Conservation (phyloP, 208 protist genomes). For the Leishmania martiniquensis region DNA sequence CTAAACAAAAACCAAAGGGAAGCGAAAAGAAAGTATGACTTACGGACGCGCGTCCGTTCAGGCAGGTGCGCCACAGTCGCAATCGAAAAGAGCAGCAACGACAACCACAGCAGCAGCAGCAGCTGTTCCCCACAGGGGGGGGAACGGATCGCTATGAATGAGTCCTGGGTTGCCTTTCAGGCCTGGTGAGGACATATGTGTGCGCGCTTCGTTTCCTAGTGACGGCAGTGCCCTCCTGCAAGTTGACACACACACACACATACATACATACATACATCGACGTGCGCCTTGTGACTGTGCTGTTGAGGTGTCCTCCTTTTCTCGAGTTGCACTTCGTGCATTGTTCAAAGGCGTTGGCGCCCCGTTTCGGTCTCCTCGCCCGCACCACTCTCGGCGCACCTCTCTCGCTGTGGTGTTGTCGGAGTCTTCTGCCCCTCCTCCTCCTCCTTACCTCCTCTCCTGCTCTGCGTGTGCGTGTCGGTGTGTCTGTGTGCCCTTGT, state of each 20-base stretch:
- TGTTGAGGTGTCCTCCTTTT: constrained; percentile 16
- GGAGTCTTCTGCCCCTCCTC: neutral
- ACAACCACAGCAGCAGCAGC: neutral
- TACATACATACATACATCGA: neutral
- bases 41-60: neutral
- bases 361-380: neutral
- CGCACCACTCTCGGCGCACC: neutral
- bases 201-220: neutral
- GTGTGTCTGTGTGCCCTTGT: neutral
- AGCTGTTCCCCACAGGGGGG: too few relatives aligned
- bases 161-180: neutral
- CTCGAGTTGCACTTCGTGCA: neutral
- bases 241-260: neutral
- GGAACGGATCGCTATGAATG: neutral
- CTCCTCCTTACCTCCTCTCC: constrained; percentile 13
- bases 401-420: neutral
- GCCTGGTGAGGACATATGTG: neutral
- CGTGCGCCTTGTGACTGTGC: neutral
- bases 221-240: neutral
- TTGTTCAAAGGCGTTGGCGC: neutral
- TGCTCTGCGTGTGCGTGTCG: constrained; percentile 5
- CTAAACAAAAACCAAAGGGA: too few relatives aligned
- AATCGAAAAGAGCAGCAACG: neutral
- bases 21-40: neutral
- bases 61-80: neutral